Evolutionary conservation across 768 basidiomycete genomes (phyloP).

Genomic region (Suillus sp.): DNA sequence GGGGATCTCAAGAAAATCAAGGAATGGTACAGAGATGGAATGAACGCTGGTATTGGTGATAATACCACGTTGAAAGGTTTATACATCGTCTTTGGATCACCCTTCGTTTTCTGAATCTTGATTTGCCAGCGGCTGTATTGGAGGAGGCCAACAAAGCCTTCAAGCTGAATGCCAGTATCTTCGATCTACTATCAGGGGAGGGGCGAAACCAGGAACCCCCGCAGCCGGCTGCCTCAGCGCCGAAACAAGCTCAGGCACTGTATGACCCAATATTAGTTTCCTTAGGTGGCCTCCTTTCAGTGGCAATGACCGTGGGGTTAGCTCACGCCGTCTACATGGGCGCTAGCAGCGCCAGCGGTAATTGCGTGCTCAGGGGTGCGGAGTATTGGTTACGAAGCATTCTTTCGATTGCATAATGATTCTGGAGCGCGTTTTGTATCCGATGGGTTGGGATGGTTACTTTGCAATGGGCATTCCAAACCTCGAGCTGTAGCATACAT

Average conservation of each 20-base stretch:
- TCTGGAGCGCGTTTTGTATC: neutral
- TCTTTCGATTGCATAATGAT: neutral
- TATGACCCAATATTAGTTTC: constrained; percentile 4
- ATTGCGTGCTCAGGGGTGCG: neutral
- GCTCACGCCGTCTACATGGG: neutral
- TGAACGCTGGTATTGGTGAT: constrained; percentile 40
- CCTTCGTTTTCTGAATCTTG: neutral
- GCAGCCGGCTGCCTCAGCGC: neutral
- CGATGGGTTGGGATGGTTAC: neutral
- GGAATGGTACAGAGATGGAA: constrained; percentile 51
- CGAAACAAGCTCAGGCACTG: neutral
- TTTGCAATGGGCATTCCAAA: neutral
- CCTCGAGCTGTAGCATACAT: constrained; percentile 1
- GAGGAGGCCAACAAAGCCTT: constrained; percentile 54
- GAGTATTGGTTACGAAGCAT: constrained; percentile 2
- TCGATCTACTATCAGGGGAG: constrained; percentile 35
- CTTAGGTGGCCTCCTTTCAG: constrained; percentile 1
- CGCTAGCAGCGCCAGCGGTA: neutral
- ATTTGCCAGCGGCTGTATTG: constrained; percentile 42
- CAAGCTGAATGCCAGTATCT: constrained; percentile 48
- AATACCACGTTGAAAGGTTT: constrained; percentile 34
- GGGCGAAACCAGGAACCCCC: neutral
- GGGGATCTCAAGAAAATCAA: constrained; percentile 75
- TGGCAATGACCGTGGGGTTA: neutral
- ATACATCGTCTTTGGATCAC: too few species aligned